Evolutionary conservation across 352 stramenopile genomes (phyloP).

Genomic region (Globisporangium parvum): DNA sequence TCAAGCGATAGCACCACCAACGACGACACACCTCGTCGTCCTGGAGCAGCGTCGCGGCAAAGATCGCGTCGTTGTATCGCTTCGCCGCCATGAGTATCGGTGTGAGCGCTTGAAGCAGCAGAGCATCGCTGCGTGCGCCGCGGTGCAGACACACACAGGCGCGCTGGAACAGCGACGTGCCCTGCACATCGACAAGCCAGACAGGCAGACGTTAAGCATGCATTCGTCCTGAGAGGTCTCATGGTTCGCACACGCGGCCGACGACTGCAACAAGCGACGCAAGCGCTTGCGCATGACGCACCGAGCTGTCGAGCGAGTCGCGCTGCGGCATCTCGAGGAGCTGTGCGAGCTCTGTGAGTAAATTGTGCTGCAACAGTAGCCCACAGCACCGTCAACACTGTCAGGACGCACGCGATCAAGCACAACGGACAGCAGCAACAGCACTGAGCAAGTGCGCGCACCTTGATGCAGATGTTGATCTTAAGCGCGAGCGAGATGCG

Average conservation of each 20-base stretch:
- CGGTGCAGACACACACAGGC: slow-evolving; percentile 39
- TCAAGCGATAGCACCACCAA: neutral
- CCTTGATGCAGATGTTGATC: slow-evolving; percentile 70
- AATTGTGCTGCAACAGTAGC: slow-evolving; percentile 25
- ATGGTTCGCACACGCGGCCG: too few relatives aligned
- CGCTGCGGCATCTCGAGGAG: slow-evolving; percentile 19
- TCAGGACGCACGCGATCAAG: neutral
- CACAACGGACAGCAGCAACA: neutral
- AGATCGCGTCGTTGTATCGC: slow-evolving; percentile 38
- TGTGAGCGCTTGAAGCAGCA: slow-evolving; percentile 20
- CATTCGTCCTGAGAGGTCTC: too few relatives aligned
- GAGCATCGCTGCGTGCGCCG: slow-evolving; percentile 11
- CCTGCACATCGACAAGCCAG: slow-evolving; percentile 19
- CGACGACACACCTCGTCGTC: slow-evolving; percentile 17
- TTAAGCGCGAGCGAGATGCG: slow-evolving; percentile 33
- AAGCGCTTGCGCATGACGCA: slow-evolving; percentile 14
- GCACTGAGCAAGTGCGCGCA: slow-evolving; percentile 2
- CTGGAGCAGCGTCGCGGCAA: slow-evolving; percentile 42
- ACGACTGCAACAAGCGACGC: too few relatives aligned
- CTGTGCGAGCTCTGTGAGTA: slow-evolving; percentile 29
- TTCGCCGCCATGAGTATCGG: slow-evolving; percentile 14
- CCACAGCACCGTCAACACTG: neutral
- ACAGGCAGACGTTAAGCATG: too few relatives aligned
- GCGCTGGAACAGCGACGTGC: slow-evolving; percentile 51
- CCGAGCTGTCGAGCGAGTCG: slow-evolving; percentile 39